Conservation (phyloP, 108 stramenopile species). For the Nitzschia inconspicua region DNA sequence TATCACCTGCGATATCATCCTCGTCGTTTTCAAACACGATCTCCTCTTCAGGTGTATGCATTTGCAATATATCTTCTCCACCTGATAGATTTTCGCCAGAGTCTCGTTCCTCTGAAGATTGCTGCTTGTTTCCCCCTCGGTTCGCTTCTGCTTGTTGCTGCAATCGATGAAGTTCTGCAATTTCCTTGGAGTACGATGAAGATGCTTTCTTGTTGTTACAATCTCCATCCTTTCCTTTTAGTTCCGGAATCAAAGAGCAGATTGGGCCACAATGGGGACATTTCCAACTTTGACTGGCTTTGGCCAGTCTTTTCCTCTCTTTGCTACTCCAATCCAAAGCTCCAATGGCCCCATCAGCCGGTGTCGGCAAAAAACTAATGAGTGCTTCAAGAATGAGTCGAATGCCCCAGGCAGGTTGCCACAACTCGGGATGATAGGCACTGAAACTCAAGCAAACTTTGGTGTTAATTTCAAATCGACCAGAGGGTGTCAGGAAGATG, state of each 20-base stretch:
- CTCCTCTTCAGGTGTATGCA: background rate
- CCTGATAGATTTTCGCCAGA: background rate
- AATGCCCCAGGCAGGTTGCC: constrained; percentile 95
- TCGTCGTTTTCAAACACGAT: background rate
- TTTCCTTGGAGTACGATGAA: constrained; percentile 66
- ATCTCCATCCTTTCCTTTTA: constrained; percentile 10
- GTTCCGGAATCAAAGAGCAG: constrained; percentile 47
- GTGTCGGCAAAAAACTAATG: constrained; percentile 93
- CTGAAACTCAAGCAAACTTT: constrained; percentile 96
- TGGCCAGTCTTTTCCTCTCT: constrained; percentile 74
- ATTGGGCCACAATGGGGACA: constrained; percentile 58
- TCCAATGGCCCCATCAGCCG: constrained; percentile 95
- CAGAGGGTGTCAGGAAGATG: constrained; percentile 91
- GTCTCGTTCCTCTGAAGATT: background rate
- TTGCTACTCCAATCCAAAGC: constrained; percentile 86
- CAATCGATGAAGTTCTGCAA: constrained; percentile 69
- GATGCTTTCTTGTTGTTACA: constrained; percentile 13
- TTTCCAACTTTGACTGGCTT: constrained; percentile 47
- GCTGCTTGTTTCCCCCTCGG: constrained; percentile 12
- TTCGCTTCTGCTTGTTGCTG: constrained; percentile 47
- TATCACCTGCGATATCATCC: background rate
- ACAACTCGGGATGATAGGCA: constrained; percentile 96
- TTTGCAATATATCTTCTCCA: background rate
- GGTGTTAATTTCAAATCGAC: constrained; percentile 91
- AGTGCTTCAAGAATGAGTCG: constrained; percentile 96